Evolutionary conservation across 345 rosid genomes (phyloP).

Genomic region (Heritiera fomes): DNA sequence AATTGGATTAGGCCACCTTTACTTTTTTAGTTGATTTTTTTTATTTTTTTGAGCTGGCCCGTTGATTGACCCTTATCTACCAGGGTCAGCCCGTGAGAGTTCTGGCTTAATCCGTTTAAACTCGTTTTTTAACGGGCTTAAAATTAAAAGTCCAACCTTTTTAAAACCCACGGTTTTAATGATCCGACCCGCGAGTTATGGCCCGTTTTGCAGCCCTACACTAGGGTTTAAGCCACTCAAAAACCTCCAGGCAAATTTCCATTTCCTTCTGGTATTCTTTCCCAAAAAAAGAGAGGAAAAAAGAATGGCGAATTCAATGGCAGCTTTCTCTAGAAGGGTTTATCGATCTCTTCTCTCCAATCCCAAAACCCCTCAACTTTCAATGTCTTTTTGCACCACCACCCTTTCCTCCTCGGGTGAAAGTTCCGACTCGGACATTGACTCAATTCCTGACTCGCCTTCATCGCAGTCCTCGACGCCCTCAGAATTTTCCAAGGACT

Average conservation of each 20-base stretch:
- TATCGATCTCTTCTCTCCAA: conserved; percentile 47
- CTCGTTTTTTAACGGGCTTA: too few species aligned
- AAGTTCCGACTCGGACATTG: conserved; percentile 37
- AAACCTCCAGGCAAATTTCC: neutral
- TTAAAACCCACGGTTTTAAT: too few species aligned
- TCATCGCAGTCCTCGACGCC: conserved; percentile 23
- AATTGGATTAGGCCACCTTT: too few species aligned
- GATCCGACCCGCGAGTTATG: too few species aligned
- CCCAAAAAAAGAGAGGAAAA: neutral
- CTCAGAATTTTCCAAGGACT: conserved; percentile 13
- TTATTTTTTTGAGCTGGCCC: too few species aligned
- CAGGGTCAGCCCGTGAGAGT: too few species aligned
- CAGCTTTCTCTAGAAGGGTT: conserved; percentile 56
- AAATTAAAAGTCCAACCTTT: too few species aligned
- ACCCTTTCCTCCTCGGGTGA: conserved; percentile 32
- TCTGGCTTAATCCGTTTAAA: too few species aligned
- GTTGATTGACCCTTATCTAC: too few species aligned
- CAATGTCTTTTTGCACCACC: conserved; percentile 55
- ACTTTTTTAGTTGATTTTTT: too few species aligned
- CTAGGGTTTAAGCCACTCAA: neutral
- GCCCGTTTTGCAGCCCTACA: neutral
- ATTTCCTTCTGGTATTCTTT: neutral
- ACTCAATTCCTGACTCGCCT: conserved; percentile 27
- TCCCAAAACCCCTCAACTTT: conserved; percentile 32
- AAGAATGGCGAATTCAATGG: conserved; percentile 49